phyloP scores from a whole-genome alignment of 495 filamentous ascomycete species.

The Lasiosphaeris hirsuta region DNA sequence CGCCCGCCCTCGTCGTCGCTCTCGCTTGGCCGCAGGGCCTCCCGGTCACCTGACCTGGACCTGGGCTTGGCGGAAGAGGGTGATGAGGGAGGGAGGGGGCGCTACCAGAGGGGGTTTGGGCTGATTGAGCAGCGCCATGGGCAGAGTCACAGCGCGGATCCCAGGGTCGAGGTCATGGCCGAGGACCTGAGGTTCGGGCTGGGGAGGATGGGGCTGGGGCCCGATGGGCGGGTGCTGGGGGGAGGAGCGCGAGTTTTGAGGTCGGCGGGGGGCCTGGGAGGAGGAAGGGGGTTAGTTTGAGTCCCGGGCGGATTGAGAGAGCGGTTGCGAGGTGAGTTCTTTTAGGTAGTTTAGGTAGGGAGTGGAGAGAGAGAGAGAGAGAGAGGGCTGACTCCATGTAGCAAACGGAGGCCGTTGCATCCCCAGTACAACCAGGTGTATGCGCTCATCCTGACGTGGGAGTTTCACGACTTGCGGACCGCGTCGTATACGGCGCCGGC shows the following conservation, averaged over 20 bases:
- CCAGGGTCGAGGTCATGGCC: not conserved
- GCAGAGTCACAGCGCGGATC: not conserved
- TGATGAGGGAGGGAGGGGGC: not conserved
- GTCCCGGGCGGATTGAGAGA: slow-evolving; percentile 2
- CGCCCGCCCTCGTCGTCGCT: too few species aligned
- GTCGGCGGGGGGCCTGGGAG: not conserved
- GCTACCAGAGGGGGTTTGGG: not conserved
- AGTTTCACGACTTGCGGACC: slow-evolving; percentile 29
- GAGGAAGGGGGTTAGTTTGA: slow-evolving; percentile 7
- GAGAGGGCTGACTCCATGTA: not conserved
- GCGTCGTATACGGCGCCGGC: slow-evolving; percentile 27
- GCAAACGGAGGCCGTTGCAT: slow-evolving; percentile 8
- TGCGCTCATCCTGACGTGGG: slow-evolving; percentile 32
- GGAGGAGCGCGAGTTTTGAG: slow-evolving; percentile 18
- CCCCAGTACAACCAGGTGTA: slow-evolving; percentile 27
- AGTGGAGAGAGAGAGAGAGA: not conserved
- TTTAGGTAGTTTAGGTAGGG: not conserved
- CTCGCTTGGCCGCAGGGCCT: too few species aligned
- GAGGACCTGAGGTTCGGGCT: slow-evolving; percentile 7
- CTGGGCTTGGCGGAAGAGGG: not conserved
- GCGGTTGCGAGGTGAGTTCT: slow-evolving; percentile 13
- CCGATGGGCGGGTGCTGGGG: slow-evolving; percentile 2
- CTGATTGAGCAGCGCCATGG: not conserved
- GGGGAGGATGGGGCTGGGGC: slow-evolving; percentile 5
- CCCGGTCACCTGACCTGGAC: not conserved